Evolutionary conservation across 2,329 filamentous ascomycete genomes (phyloP), one percentile per base, ranked within the genome.

Genomic region (Diaporthe velutina): DNA sequence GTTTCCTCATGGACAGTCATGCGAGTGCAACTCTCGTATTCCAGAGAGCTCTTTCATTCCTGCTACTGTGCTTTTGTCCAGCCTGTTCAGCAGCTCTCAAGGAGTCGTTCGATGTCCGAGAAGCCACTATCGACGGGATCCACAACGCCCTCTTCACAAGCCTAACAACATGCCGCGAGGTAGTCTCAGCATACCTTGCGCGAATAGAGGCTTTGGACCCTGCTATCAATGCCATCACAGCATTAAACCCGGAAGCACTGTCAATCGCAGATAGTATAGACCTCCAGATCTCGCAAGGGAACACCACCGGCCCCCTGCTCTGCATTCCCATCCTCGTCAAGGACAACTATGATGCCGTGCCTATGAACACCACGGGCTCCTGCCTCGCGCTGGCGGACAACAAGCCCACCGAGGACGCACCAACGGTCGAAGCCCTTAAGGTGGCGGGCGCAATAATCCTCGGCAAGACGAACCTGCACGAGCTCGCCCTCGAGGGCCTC

Each of bases 301-400:
- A 91, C 78, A 82, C 84, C 33, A 87, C 86, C 0, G 88, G 86
- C 0, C 79, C 85, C 0, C 83, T 93, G 1, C 90, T 93, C 80
- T 91, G 91, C 79, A 84, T 93, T 25, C 91, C 91, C 0, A 81
- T 92, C 17, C 79, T 93, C 6, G 81, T 93, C 8, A 93, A 93
- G 80, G 91, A 93, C 81, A 93, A 92, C 78, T 92, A 88, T 79
- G 88, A 91, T 73, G 89, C 89, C 0, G 77, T 80, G 0, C 85
- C 86, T 28, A 87, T 91, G 81, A 86, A 86, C 57, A 93, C 91
- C 0, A 93, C 90, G 0, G 90, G 88, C 0, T 89, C 86, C 6
- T 88, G 84, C 75, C 78, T 86, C 10, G 88, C 85, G 6, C 82
- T 93, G 12, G 85, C 85, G 42, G 78, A 83, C 2, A 88, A 87